Percentiles rank a stretch among this genome's conserved stretches.
Conservation (phyloP, 2,329 filamentous ascomycete species). For the Botrytis paeoniae region DNA sequence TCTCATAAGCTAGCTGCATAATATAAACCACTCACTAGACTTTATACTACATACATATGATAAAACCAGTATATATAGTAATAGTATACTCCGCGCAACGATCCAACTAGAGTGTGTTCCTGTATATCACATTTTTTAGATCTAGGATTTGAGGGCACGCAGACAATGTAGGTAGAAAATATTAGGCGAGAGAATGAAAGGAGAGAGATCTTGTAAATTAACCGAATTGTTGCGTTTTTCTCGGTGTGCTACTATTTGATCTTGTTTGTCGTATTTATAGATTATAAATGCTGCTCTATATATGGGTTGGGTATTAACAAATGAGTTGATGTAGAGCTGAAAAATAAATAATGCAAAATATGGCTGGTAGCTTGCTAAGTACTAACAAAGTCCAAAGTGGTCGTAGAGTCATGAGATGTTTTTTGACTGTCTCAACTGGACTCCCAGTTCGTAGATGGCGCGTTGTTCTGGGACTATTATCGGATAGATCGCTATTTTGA, state of each 20-base stretch:
- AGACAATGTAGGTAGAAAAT: too few species aligned
- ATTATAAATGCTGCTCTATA: fast-evolving
- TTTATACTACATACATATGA: too few species aligned
- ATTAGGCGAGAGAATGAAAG: too few species aligned
- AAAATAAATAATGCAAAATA: background rate
- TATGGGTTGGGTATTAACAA: too few species aligned
- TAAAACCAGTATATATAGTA: too few species aligned
- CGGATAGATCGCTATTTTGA: background rate
- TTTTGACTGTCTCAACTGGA: too few species aligned
- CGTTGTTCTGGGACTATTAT: too few species aligned
- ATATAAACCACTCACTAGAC: too few species aligned
- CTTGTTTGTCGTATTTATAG: background rate
- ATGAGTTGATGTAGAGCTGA: background rate
- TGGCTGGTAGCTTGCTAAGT: fast-evolving
- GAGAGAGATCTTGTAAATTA: too few species aligned
- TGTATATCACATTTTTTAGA: fast-evolving
- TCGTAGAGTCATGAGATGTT: background rate
- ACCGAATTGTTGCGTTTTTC: background rate
- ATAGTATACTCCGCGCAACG: too few species aligned
- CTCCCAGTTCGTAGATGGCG: fast-evolving
- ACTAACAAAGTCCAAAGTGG: background rate
- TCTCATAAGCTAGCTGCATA: too few species aligned
- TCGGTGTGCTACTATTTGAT: background rate
- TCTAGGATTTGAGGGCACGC: fast-evolving
- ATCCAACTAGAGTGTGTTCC: too few species aligned